phyloP scores from a whole-genome alignment of 495 filamentous ascomycete genomes.

The Annulohypoxylon bovei region DNA sequence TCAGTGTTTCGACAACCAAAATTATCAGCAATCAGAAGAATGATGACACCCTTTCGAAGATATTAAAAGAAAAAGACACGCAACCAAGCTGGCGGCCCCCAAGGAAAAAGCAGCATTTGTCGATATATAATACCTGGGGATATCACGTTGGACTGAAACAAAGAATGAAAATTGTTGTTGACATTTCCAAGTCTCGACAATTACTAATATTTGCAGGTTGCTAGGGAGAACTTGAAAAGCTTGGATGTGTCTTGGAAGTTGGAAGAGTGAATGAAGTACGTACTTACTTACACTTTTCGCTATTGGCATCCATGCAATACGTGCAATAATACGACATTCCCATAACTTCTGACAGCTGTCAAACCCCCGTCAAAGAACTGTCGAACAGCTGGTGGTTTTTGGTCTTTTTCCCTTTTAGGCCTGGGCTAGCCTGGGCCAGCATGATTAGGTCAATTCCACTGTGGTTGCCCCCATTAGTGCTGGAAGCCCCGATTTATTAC shows the following conservation, averaged over 20 bases:
- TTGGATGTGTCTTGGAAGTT: neutral
- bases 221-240: neutral
- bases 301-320: neutral
- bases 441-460: constrained; percentile 27
- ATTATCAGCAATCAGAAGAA: constrained; percentile 35
- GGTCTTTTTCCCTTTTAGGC: constrained; percentile 4
- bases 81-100: constrained; percentile 26
- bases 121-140: constrained; percentile 11
- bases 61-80: constrained; percentile 39
- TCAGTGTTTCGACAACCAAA: constrained; percentile 25
- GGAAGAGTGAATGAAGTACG: constrained; percentile 15
- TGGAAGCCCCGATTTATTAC: constrained; percentile 23
- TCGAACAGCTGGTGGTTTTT: constrained; percentile 20
- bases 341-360: neutral
- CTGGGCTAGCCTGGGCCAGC: constrained; percentile 28
- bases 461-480: constrained; percentile 26
- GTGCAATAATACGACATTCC: constrained; percentile 30
- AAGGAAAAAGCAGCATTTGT: constrained; percentile 6
- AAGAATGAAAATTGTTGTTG: constrained; percentile 5
- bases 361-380: neutral
- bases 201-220: constrained; percentile 7
- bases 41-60: constrained; percentile 33
- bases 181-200: constrained; percentile 2
- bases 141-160: neutral
- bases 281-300: neutral